Evolutionary conservation across 306 rosid genomes (phyloP), one percentile per base, ranked within the genome.

Genomic region (Prunus kanzakura): DNA sequence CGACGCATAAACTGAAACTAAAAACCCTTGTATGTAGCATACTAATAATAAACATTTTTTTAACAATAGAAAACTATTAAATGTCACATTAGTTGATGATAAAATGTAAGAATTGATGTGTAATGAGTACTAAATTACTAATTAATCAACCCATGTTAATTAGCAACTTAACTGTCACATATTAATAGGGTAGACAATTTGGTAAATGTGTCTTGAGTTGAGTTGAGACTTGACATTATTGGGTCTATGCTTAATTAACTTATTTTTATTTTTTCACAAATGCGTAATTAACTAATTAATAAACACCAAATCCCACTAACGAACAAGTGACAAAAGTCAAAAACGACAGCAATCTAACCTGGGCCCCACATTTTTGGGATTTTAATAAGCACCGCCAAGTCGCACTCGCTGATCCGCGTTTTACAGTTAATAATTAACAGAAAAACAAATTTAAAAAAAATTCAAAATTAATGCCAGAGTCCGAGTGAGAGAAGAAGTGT

Each of bases 351-450:
- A 64, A 3, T 1, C 2, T n/a, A 22, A 14, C 8, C 14, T 54
- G n/a, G 65, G 65, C 38, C 52, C 64, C 38, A 4, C 52, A 4
- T 9, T 6, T 2, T 35, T 22, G 43, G 10, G 65, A 23, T 56
- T 72, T 41, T 57, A 41, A 22, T 22, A 58, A 41, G 54, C 76
- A 72, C 76, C 68, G 47, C 58, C 56, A 43, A 22, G 18, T 45
- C 45, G 27, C 77, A 16, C 30, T 58, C 19, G 32, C 18, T 19
- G 20, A 73, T 73, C 60, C 69, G 77, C 77, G 77, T 60, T 60
- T 73, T 11, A 60, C 68, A 73, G 43, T 57, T 72, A 3, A 56
- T 41, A 14, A 35, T 72, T 22, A 9, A 72, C 46, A 32, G 27
- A n/a, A 56, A 55, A 16, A 71, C 18, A 13, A 10, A 25, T 50